Base-by-base conservation (phyloP, 2,329 filamentous ascomycete genomes). In the Monosporascus sp. region DNA sequence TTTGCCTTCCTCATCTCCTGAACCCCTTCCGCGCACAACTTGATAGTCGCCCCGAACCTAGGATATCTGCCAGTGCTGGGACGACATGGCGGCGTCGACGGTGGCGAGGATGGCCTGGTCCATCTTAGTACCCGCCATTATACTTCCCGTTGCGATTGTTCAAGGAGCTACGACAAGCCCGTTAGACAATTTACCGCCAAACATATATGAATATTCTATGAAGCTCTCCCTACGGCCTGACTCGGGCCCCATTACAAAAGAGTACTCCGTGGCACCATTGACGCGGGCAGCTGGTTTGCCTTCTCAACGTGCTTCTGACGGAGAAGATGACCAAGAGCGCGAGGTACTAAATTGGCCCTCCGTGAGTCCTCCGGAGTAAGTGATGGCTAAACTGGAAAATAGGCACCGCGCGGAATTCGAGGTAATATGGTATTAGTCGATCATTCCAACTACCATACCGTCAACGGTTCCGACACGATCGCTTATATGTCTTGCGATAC, bases 401-500 rank as follows among this genome's bases (percentile, higher is more conserved):
- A 81, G 79, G 57, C 68, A 14, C 41, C 6, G 22, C 63, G 80
- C 51, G 60, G 63, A 37, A 71, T 82, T 39, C 59, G 66, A 15
- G 80, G 78, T 39, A 68, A 67, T 31, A 65, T 83, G 54, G 66
- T 76, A 47, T 59, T 70, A 20, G 74, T 76, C 48, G 68, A 77
- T 47, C 62, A 70, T 8, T 66, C 64, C 34, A 80, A 76, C 57
- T 80, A 74, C 59, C 71, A 72, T 50, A 54, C 56, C 31, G 60
- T 73, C 49, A 60, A 57, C 6, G 62, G 62, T 36, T 34, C 58
- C 14, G 64, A 71, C 24, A 64, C 72, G 31, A 76, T 86, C 38
- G 77, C 79, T 22, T 83, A 79, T 55, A 68, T 86, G 38, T 78
- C 71, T 49, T 86, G 83, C 70, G 83, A 85, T 62, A 57, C 70